phyloP scores from a whole-genome alignment of 345 rosid species.

The Gossypioides kirkii region DNA sequence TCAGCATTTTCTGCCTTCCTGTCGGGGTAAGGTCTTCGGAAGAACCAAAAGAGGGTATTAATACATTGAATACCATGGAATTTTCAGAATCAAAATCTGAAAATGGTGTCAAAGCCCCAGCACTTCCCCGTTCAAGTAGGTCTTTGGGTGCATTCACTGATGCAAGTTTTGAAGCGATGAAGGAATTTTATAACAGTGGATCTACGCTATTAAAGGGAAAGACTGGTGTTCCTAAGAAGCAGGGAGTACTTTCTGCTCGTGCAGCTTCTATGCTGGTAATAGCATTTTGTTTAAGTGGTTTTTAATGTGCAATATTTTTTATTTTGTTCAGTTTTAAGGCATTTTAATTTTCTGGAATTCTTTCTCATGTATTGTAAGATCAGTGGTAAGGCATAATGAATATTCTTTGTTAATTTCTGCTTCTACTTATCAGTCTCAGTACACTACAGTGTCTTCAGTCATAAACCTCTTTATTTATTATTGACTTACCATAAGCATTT shows the following conservation, averaged over 20 bases:
- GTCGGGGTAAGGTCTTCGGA: constrained; percentile 75
- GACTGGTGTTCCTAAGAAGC: constrained; percentile 55
- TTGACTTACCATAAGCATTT: neutral
- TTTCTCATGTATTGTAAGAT: neutral
- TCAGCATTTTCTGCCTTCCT: constrained; percentile 70
- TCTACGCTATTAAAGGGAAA: constrained; percentile 51
- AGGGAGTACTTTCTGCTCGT: constrained; percentile 74
- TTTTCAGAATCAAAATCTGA: constrained; percentile 28
- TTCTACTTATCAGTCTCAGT: neutral
- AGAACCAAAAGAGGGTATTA: constrained; percentile 30
- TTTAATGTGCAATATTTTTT: neutral
- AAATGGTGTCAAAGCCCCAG: constrained; percentile 34
- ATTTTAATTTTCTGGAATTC: constrained; percentile 7
- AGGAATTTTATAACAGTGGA: constrained; percentile 50
- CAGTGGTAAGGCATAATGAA: neutral
- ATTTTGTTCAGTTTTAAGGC: neutral
- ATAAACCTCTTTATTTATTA: neutral
- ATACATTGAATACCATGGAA: constrained; percentile 25
- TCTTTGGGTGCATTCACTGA: constrained; percentile 38
- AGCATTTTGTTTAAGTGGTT: constrained; percentile 10
- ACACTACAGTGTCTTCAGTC: neutral
- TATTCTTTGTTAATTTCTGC: neutral
- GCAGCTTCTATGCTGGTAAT: constrained; percentile 97
- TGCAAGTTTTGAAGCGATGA: constrained; percentile 45
- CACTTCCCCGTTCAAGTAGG: constrained; percentile 28